Base-by-base conservation (phyloP, 2,329 filamentous ascomycete genomes). In the Colletotrichum lentis region DNA sequence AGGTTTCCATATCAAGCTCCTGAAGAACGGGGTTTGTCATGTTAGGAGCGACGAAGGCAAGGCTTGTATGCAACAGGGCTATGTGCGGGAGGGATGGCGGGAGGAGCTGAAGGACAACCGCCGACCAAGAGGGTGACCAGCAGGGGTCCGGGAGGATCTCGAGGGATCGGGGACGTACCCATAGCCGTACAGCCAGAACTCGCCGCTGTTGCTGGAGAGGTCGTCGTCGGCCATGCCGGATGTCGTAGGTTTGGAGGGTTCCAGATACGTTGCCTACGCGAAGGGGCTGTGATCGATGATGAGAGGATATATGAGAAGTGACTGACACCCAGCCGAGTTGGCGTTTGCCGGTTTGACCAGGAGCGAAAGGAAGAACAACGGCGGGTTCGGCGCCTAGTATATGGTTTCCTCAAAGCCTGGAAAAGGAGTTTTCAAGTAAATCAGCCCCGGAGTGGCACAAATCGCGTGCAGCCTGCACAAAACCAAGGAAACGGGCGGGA, bases 101-200 rank as follows among this genome's bases (percentile, higher is more conserved):
- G 20, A 67, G 62, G 47, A 67, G 43, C 24, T 52, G 35, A 37
- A 63, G 22, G 22, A 53, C 39, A 27, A 39, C 20, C 31, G 31
- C 12, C 47, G 47, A 37, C 31, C 49, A 41, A 50, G 43, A 69
- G 67, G 52, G 57, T 53, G 47, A 64, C 46, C 24, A 52, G 37
- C 46, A 54, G 41, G 62, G 44, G 59, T 39, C 53, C 8, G 31
- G 8, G 31, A 44, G 55, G 46, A 58, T 43, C 37, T 24, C 53
- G 20, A 52, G 39, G 24, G 56, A 41, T 56, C 20, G 52, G 41
- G 35, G 22, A 81, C 85, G 72, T 83, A 97, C 95, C 95, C 96
- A 76, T 98, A 99, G 70, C 96, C 96, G 79, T 97, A 98, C 53
- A 99, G 84, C 96, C 96, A 99, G 74, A 98, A 94, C 76, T 97